phyloP scores from a whole-genome alignment of 805 yeast species.

The Candida methanosorbosa region DNA sequence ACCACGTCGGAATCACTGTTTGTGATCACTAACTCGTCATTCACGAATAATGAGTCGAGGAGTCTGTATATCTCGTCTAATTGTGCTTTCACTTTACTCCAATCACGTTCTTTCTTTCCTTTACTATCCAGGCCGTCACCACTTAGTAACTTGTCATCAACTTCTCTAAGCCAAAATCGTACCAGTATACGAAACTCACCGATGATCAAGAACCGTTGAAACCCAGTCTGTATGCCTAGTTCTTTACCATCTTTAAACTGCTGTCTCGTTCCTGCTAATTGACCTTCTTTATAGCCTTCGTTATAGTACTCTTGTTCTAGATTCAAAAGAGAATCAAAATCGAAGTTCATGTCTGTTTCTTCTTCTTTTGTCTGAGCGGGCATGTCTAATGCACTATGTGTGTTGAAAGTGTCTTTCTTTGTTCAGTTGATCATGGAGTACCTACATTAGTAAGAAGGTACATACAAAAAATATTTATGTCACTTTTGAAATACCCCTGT shows the following conservation, averaged over 20 bases:
- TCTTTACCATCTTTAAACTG: constrained; percentile 75
- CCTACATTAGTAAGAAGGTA: background rate
- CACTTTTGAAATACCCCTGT: too few species aligned
- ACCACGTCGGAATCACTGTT: constrained; percentile 21
- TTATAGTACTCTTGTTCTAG: constrained; percentile 56
- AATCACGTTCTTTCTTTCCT: constrained; percentile 9
- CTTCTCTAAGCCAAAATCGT: constrained; percentile 26
- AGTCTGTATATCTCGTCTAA: constrained; percentile 11
- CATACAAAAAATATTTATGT: too few species aligned
- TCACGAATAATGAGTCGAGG: constrained; percentile 10
- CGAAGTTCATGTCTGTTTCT: constrained; percentile 26
- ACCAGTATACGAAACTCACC: constrained; percentile 58
- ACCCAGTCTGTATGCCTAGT: constrained; percentile 74
- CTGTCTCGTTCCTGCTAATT: constrained; percentile 44
- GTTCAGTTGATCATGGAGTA: background rate
- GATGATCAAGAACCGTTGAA: constrained; percentile 56
- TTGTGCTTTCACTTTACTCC: constrained; percentile 8
- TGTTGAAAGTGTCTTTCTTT: too few species aligned
- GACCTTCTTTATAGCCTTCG: constrained; percentile 70
- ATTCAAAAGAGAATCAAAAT: constrained; percentile 48
- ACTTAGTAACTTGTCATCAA: constrained; percentile 5
- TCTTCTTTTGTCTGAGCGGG: constrained; percentile 8
- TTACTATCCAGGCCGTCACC: constrained; percentile 2
- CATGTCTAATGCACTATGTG: constrained; percentile 3
- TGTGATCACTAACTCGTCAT: constrained; percentile 9